Evolutionary conservation across 2,329 filamentous ascomycete species (phyloP), one percentile per base, ranked within the genome.

Genomic region (Verticillium dahliae): DNA sequence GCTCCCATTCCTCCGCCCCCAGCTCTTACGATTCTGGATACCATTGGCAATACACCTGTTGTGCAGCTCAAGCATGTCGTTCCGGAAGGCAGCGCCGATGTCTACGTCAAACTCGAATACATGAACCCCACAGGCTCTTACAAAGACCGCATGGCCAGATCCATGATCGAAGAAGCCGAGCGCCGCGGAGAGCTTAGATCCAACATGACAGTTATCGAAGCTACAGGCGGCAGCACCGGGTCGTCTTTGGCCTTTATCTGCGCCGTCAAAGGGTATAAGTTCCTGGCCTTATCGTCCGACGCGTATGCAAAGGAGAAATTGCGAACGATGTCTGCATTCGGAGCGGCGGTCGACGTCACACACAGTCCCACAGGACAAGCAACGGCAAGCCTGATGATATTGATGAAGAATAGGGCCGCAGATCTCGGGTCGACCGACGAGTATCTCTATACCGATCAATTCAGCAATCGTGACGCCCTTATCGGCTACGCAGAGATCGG

Each of bases 181-280:
- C 11, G 5, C 1, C 31, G 39, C 34, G 60, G 63, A 1, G 27
- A 37, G n/a, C 58, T 65, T 7, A 60, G 33, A 18, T 56, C 58
- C 2, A 62, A 56, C 13, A 56, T 52, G 37, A 61, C 50, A 1
- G 62, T 62, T 7, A 58, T 65, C 41, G 63, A 65, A 27, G 62
- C 62, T 31, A 65, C 63, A 2, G 62, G 63, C 6, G 62, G 62
- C 33, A 65, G 62, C 50, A 65, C 63, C 10, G 63, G 63, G 6
- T 61, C 60, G 2, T 65, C 62, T 7, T 58, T 65, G 4, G 60
- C 59, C 18, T 66, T 39, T 35, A 58, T 63, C 18, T 65, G 63
- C 35, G 62, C 68, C 1, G 65, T 70, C 18, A 69, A 69, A 45
- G 64, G 66, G 6, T 72, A 71, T 52, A 67, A 66, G 5, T 63